phyloP scores from a whole-genome alignment of 441 rosid species.

The Syzygium syzygioides region DNA sequence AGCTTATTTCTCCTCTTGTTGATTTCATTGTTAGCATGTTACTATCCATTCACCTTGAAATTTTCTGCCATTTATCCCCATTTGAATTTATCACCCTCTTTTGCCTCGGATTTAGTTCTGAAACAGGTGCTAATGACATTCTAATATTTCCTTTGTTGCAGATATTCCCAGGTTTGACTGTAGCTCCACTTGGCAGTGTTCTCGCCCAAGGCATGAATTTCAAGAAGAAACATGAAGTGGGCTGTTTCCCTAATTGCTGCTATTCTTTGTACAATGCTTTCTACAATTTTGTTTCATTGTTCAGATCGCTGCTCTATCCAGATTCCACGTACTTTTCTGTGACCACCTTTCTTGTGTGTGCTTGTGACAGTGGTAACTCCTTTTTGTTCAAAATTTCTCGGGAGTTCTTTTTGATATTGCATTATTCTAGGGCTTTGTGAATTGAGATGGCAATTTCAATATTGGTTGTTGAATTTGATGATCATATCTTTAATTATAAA shows the following conservation, averaged over 20 bases:
- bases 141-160: conserved; percentile 17
- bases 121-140: not conserved
- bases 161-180: conserved; percentile 41
- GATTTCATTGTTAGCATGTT: not conserved
- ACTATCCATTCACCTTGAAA: not conserved
- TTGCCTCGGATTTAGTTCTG: not conserved
- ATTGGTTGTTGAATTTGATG: not conserved
- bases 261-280: not conserved
- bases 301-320: not conserved
- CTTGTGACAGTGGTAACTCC: not conserved
- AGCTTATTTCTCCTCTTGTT: not conserved
- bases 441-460: not conserved
- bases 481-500: not conserved
- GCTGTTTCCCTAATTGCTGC: not conserved
- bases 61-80: not conserved
- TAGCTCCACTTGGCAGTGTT: conserved; percentile 46
- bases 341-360: not conserved
- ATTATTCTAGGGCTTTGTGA: not conserved
- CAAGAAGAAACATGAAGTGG: conserved; percentile 89
- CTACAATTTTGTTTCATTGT: not conserved
- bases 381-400: not conserved
- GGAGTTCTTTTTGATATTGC: not conserved
- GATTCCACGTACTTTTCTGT: not conserved
- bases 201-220: conserved; percentile 85
- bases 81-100: not conserved